Conservation (phyloP, 768 basidiomycete species). For the Symmetrospora coprosmae region DNA sequence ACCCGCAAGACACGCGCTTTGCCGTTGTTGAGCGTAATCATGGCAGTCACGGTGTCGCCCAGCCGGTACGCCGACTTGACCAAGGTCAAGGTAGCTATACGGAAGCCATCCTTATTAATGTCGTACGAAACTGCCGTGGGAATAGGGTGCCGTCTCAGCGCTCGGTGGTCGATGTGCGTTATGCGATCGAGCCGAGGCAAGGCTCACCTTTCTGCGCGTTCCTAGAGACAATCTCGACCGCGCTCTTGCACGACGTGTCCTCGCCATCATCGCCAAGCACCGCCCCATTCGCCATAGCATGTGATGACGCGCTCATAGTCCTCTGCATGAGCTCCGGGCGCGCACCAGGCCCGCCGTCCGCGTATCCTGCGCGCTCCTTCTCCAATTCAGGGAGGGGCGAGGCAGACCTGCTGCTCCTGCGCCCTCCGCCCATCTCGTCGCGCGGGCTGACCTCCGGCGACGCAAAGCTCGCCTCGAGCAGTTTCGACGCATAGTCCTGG, state of each 20-base stretch:
- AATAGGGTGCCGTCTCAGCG: background rate
- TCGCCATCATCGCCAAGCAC: slow-evolving; percentile 23
- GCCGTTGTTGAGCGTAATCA: slow-evolving; percentile 70
- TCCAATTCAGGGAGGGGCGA: background rate
- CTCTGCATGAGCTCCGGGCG: slow-evolving; percentile 19
- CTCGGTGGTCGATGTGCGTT: background rate
- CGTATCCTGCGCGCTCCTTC: background rate
- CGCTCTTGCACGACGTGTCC: slow-evolving; percentile 47
- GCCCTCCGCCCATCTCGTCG: too few species aligned
- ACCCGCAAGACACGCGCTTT: slow-evolving; percentile 73
- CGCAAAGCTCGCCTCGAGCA: slow-evolving; percentile 33
- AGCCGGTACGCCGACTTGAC: slow-evolving; percentile 79
- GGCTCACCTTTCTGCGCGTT: slow-evolving; percentile 71
- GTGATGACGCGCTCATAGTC: background rate
- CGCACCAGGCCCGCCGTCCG: slow-evolving; percentile 6
- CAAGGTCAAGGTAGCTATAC: slow-evolving; percentile 80
- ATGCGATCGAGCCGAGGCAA: background rate
- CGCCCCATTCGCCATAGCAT: background rate
- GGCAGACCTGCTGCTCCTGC: too few species aligned
- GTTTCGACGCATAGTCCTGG: slow-evolving; percentile 33
- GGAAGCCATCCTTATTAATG: slow-evolving; percentile 79
- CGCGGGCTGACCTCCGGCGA: slow-evolving; percentile 25
- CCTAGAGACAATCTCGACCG: slow-evolving; percentile 77
- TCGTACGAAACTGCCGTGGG: slow-evolving; percentile 64
- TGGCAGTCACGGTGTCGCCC: slow-evolving; percentile 79